Conservation (phyloP, 331 rosid species). For the Phaseolus coccineus region DNA sequence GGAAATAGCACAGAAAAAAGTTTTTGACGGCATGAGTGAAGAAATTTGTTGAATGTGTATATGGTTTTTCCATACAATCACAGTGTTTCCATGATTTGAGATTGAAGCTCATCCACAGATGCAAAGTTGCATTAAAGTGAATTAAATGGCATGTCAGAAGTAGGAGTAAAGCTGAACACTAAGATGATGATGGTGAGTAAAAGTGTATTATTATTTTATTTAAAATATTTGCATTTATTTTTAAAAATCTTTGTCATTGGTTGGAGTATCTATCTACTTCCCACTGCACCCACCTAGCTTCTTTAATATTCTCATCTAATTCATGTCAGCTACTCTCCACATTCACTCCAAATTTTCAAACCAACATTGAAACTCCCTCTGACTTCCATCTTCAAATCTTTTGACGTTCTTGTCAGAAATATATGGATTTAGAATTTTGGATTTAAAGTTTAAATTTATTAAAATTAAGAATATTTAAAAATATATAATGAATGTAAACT, state of each 20-base stretch:
- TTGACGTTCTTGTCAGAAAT: no score
- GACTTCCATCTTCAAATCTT: conserved; percentile 4
- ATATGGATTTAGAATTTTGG: no score
- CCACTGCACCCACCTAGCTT: conserved; percentile 18
- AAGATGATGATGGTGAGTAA: no score
- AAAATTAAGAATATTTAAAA: no score
- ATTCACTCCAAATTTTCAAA: conserved; percentile 5
- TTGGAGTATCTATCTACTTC: background rate
- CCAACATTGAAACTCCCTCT: background rate
- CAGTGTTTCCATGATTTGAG: background rate
- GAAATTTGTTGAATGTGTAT: background rate
- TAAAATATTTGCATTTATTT: background rate
- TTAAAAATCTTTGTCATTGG: conserved; percentile 15
- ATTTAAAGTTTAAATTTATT: no score
- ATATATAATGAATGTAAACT: no score
- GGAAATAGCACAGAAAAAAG: background rate
- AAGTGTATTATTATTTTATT: background rate
- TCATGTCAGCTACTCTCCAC: conserved; percentile 13
- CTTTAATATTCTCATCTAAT: conserved; percentile 38
- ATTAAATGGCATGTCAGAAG: conserved; percentile 33
- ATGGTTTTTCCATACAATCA: conserved; percentile 6
- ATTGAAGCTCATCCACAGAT: conserved; percentile 15
- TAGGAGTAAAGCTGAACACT: background rate
- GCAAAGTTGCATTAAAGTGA: conserved; percentile 23
- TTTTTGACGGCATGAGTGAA: background rate